Percentiles rank a stretch among this genome's conserved stretches.
Evolutionary conservation across 352 stramenopile genomes (phyloP).

Genomic region (Phytophthora tubulina): DNA sequence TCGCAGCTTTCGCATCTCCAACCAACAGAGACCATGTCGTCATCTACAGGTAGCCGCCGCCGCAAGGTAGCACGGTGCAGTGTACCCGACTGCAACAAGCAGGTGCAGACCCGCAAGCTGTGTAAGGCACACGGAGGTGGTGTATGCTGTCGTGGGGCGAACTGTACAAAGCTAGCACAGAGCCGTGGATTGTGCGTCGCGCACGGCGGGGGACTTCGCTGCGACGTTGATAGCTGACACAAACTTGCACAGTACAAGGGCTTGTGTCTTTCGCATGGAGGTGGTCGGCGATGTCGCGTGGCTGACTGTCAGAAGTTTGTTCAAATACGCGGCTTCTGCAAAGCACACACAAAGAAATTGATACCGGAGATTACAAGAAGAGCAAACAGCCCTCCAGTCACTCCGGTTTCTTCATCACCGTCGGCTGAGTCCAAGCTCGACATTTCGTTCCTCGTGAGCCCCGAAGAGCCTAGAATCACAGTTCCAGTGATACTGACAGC

Average conservation of each 20-base stretch:
- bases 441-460: too few species aligned
- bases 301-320: constrained; percentile 75
- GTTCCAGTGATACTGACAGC: too few species aligned
- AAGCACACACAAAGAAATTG: constrained; percentile 15
- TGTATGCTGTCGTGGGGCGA: constrained; percentile 61
- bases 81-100: constrained; percentile 66
- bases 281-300: constrained; percentile 64
- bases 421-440: too few species aligned
- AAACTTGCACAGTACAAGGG: constrained; percentile 76
- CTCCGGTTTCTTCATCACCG: too few species aligned
- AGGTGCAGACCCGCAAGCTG: constrained; percentile 69
- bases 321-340: constrained; percentile 55
- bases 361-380: too few species aligned
- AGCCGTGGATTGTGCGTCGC: constrained; percentile 71
- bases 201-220: constrained; percentile 71
- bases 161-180: constrained; percentile 76
- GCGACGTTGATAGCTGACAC: constrained; percentile 51
- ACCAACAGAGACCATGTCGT: too few species aligned
- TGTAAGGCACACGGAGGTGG: constrained; percentile 83
- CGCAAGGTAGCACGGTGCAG: constrained; percentile 41
- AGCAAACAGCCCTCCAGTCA: too few species aligned
- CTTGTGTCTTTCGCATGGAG: constrained; percentile 73
- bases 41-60: neutral
- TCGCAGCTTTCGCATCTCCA: too few species aligned
- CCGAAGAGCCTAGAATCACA: too few species aligned